Base-by-base conservation (phyloP, 441 rosid genomes). In the Dalechampia spathulata region DNA sequence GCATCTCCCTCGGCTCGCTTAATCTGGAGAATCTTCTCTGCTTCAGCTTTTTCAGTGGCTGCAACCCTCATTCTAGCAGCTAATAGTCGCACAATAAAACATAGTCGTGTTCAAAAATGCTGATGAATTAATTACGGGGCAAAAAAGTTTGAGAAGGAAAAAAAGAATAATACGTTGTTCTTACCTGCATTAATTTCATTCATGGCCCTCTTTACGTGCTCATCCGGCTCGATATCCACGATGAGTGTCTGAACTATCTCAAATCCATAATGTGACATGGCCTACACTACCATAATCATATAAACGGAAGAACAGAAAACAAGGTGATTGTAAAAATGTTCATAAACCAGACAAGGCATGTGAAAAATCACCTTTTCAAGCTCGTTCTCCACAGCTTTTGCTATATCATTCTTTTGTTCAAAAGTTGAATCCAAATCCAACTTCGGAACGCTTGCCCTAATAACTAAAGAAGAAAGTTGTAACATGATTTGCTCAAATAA, bases 351-450 rank as follows among this genome's bases (percentile, higher is more conserved):
- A 5, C 2, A 15, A 48, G 12, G 8, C 10, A 2, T 6, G 5
- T 23, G 28, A 16, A 25, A 39, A 49, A 46, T 37, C 60, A 80
- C 83, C 85, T 81, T 81, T 57, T 81, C 83, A 11, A 83, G 87
- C 61, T 81, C 85, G 2, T 75, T 69, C 70, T 81, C 85, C 27
- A 83, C 90, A 64, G 81, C 76, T 65, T 69, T 79, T 0, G 86
- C 87, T 53, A 82, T 81, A 2, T 76, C 84, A 71, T 78, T 76
- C 76, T 82, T 85, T 74, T 80, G 86, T 59, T 85, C 88, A 50
- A 82, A 85, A 13, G 77, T 68, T 6, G 77, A 73, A 61, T 85
- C 86, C 52, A 82, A 56, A 46, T 72, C 53, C 71, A 82, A 55
- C 58, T 82, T 85, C 0, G 92, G 88, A 12, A 85, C 78, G 52